Conservation (phyloP, 345 rosid species). For the Pistacia vera region DNA sequence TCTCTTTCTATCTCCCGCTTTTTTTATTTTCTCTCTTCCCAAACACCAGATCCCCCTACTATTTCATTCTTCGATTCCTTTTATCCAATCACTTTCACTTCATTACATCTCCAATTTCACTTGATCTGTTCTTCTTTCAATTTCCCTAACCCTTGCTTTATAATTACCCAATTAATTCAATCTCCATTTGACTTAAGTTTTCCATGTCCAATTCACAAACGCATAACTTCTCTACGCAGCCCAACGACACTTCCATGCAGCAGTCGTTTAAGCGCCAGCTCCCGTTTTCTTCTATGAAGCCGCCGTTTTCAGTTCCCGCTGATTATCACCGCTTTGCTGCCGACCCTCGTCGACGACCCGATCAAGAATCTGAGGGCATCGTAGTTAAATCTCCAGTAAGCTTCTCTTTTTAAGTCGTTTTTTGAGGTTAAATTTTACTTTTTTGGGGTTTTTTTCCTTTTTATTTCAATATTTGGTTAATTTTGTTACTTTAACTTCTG, state of each 20-base stretch:
- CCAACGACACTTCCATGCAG: constrained; percentile 18
- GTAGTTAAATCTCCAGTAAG: constrained; percentile 71
- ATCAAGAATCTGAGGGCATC: constrained; percentile 61
- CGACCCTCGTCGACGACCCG: constrained; percentile 43
- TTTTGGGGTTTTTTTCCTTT: not conserved
- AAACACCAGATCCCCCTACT: constrained; percentile 39
- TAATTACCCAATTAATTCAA: not conserved
- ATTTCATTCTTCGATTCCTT: constrained; percentile 15
- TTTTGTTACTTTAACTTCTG: not conserved
- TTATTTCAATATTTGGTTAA: constrained; percentile 11
- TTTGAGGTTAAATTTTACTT: not conserved
- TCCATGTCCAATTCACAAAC: constrained; percentile 56
- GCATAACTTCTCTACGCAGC: constrained; percentile 31
- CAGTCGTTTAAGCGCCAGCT: constrained; percentile 49
- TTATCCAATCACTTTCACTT: constrained; percentile 11
- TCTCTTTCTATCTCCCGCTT: constrained; percentile 49
- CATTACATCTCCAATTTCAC: not conserved
- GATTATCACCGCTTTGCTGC: constrained; percentile 76
- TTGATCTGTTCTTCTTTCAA: constrained; percentile 5
- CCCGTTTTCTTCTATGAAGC: constrained; percentile 65
- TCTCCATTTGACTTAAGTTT: constrained; percentile 5
- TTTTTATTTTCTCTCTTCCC: constrained; percentile 39
- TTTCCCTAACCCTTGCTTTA: not conserved
- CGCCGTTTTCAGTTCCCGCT: constrained; percentile 63
- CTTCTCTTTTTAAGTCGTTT: not conserved